Evolutionary conservation across 805 yeast genomes (phyloP).

Genomic region (Saturnispora serradocipensis): DNA sequence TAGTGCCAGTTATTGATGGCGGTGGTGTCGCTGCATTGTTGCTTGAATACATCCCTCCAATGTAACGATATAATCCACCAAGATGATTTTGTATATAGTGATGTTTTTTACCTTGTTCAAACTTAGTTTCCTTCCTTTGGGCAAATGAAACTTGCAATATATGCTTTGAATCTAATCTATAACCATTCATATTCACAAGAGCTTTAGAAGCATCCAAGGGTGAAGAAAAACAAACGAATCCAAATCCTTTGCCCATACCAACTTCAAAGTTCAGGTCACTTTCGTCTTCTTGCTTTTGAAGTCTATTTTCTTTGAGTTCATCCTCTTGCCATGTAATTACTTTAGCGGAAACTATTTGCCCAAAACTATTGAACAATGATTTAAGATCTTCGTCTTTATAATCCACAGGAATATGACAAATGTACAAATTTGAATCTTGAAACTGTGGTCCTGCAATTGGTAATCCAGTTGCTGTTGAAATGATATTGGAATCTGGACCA

Average conservation of each 20-base stretch:
- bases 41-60: slow-evolving; percentile 14
- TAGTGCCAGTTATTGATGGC: not conserved
- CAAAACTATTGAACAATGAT: slow-evolving; percentile 36
- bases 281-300: slow-evolving; percentile 2
- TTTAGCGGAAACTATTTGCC: slow-evolving; percentile 46
- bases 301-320: slow-evolving; percentile 9
- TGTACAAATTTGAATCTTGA: slow-evolving; percentile 68
- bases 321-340: slow-evolving; percentile 42
- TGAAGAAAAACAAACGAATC: slow-evolving; percentile 66
- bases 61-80: slow-evolving; percentile 20
- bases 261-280: slow-evolving; percentile 7
- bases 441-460: slow-evolving; percentile 38
- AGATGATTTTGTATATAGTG: slow-evolving; percentile 30
- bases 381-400: slow-evolving; percentile 47
- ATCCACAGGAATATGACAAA: slow-evolving; percentile 49
- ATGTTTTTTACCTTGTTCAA: slow-evolving; percentile 25
- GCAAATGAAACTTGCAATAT: slow-evolving; percentile 56
- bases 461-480: slow-evolving; percentile 27
- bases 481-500: slow-evolving; percentile 23
- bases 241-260: slow-evolving; percentile 60
- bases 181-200: slow-evolving; percentile 53
- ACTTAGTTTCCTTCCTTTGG: slow-evolving; percentile 56
- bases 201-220: slow-evolving; percentile 64
- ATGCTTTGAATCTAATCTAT: slow-evolving; percentile 28
- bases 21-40: slow-evolving; percentile 4